Evolutionary conservation across 2,329 filamentous ascomycete genomes (phyloP).

Genomic region (Aaosphaeria arxii): DNA sequence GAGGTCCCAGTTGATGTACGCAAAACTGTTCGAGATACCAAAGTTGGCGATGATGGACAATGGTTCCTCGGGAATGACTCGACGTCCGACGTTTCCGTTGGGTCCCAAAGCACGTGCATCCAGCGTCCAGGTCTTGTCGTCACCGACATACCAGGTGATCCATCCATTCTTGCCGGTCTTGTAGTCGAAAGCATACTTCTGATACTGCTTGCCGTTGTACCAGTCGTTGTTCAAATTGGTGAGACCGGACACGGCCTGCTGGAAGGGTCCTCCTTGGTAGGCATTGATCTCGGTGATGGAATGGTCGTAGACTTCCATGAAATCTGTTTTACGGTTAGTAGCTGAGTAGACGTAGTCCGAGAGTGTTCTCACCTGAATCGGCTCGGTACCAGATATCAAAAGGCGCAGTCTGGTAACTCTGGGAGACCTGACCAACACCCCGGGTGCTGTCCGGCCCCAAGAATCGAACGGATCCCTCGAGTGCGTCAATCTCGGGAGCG

Average conservation of each 20-base stretch:
- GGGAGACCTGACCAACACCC: constrained; percentile 61
- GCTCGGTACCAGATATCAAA: constrained; percentile 70
- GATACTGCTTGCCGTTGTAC: constrained; percentile 55
- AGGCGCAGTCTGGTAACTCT: constrained; percentile 65
- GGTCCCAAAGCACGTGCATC: constrained; percentile 59
- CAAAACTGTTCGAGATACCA: constrained; percentile 67
- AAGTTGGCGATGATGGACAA: constrained; percentile 67
- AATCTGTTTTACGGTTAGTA: constrained; percentile 42
- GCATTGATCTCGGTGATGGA: constrained; percentile 51
- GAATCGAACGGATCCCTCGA: constrained; percentile 63
- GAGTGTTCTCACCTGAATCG: constrained; percentile 42
- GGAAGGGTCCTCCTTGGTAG: constrained; percentile 54
- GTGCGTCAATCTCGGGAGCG: constrained; percentile 69
- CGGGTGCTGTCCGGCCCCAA: constrained; percentile 49
- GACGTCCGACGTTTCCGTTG: constrained; percentile 67
- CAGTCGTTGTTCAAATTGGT: constrained; percentile 57
- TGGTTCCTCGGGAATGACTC: constrained; percentile 64
- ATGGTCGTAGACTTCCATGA: constrained; percentile 62
- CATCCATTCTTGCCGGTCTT: constrained; percentile 55
- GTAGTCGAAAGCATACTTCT: constrained; percentile 58
- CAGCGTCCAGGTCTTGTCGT: constrained; percentile 63
- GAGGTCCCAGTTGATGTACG: constrained; percentile 57
- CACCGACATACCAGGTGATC: constrained; percentile 67
- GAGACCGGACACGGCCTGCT: constrained; percentile 55
- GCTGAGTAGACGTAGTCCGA: neutral